Conservation (phyloP, 1,284 basidiomycete species). For the Anthracocystis panici-leucophaei region DNA sequence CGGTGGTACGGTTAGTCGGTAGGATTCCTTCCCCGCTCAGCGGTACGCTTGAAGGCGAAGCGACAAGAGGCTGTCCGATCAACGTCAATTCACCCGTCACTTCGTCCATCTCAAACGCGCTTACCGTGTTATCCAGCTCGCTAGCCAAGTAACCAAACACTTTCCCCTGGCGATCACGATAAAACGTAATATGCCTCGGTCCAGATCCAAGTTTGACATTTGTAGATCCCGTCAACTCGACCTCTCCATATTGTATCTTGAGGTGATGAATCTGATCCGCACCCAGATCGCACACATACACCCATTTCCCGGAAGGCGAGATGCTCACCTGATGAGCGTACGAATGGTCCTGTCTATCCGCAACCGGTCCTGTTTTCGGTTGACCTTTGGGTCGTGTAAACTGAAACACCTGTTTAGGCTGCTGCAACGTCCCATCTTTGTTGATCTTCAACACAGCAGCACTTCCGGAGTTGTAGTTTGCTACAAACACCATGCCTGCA, state of each 20-base stretch:
- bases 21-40: slow-evolving; percentile 40
- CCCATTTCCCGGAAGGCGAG: slow-evolving; percentile 41
- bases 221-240: slow-evolving; percentile 25
- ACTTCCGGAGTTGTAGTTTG: slow-evolving; percentile 51
- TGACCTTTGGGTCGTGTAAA: slow-evolving; percentile 23
- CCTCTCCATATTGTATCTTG: slow-evolving; percentile 9
- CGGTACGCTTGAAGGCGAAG: slow-evolving; percentile 46
- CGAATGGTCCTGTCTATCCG: slow-evolving; percentile 50
- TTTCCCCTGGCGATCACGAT: slow-evolving; percentile 10
- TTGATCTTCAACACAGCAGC: slow-evolving; percentile 33
- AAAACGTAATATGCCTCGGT: slow-evolving; percentile 47
- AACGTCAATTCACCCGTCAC: slow-evolving; percentile 19
- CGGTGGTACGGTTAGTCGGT: slow-evolving; percentile 49
- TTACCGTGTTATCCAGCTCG: slow-evolving; percentile 54
- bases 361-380: slow-evolving; percentile 49
- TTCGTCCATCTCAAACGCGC: slow-evolving; percentile 33
- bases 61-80: slow-evolving; percentile 33
- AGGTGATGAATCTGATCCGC: slow-evolving; percentile 58
- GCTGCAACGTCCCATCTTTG: slow-evolving; percentile 17
- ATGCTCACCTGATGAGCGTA: slow-evolving; percentile 60
- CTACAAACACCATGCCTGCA: slow-evolving; percentile 29
- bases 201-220: slow-evolving; percentile 39
- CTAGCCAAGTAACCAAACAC: slow-evolving; percentile 52
- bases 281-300: slow-evolving; percentile 60
- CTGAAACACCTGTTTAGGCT: slow-evolving; percentile 32